These are phyloP conservation scores for Isatis lusitanica DNA, from an alignment of 441 rosid species.

Conservation along the genomic window DNA sequence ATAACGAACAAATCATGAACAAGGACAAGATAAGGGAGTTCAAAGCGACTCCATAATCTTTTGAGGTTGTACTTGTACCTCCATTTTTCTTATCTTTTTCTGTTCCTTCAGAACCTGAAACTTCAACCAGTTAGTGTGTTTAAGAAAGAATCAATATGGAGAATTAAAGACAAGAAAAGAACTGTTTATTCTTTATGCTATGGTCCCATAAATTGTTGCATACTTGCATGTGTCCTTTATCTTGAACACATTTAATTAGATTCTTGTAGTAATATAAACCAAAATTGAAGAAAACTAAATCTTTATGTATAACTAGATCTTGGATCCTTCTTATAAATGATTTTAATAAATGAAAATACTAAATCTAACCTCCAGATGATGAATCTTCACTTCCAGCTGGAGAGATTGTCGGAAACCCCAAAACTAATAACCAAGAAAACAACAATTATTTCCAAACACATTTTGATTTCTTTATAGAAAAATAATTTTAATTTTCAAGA, in stretches of 20 bases:
- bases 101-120: slow-evolving; percentile 30
- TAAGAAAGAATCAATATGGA: background rate
- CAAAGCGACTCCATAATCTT: slow-evolving; percentile 3
- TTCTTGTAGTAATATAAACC: background rate
- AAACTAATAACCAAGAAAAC: slow-evolving; percentile 20
- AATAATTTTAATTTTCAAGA: background rate
- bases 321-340: background rate
- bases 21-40: slow-evolving; percentile 13
- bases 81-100: slow-evolving; percentile 31
- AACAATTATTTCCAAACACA: background rate
- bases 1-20: slow-evolving; percentile 1
- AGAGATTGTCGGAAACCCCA: slow-evolving; percentile 37
- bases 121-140: background rate
- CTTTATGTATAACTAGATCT: background rate
- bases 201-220: background rate
- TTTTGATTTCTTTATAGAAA: background rate
- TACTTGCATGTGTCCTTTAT: background rate
- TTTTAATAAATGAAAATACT: background rate
- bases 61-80: background rate
- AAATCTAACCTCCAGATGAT: slow-evolving; percentile 27
- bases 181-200: background rate
- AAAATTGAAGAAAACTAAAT: background rate
- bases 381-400: slow-evolving; percentile 35
- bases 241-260: background rate
- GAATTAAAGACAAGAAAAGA: background rate